A percentile compares a stretch with the other conserved stretches of the same genome.
These are phyloP conservation scores for Apiotrichum laibachii DNA, from an alignment of 1,284 basidiomycete species.

Conservation along the genomic window DNA sequence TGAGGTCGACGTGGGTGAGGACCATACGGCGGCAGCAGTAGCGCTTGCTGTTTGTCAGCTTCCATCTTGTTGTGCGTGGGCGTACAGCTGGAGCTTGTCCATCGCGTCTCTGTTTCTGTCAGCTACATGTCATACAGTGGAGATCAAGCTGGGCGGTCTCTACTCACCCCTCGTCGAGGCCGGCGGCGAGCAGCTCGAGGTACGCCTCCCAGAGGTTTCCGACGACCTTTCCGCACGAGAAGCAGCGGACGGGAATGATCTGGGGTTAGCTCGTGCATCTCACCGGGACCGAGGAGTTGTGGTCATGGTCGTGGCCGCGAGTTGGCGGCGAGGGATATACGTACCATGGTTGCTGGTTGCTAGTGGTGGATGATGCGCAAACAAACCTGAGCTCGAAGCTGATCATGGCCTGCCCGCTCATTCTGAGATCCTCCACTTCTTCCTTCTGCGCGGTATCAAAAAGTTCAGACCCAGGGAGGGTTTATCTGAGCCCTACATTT, in stretches of 20 bases:
- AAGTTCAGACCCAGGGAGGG: neutral
- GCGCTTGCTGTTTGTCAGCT: constrained; percentile 57
- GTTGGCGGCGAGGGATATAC: neutral
- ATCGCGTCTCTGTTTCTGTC: constrained; percentile 73
- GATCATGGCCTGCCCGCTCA: too few relatives aligned
- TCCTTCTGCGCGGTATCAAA: neutral
- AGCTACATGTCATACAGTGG: neutral
- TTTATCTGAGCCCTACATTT: too few relatives aligned
- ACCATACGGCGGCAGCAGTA: constrained; percentile 99
- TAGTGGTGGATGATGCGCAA: neutral
- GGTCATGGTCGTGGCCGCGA: neutral
- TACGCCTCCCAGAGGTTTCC: constrained; percentile 90
- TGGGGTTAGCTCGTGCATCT: constrained; percentile 24
- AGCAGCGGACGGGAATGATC: constrained; percentile 57
- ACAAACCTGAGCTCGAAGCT: neutral
- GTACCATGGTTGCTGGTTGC: neutral
- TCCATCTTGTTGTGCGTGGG: neutral
- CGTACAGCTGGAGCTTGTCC: constrained; percentile 73
- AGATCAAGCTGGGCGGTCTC: constrained; percentile 8
- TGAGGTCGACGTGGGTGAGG: constrained; percentile 85
- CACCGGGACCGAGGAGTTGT: too few relatives aligned
- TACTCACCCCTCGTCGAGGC: constrained; percentile 77
- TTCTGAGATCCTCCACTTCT: neutral
- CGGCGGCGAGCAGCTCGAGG: constrained; percentile 71
- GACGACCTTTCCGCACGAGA: constrained; percentile 89